Percentiles rank a stretch among this genome's conserved stretches.
Conservation (phyloP, 1,284 basidiomycete species). For the Ustilago vetiveriae region DNA sequence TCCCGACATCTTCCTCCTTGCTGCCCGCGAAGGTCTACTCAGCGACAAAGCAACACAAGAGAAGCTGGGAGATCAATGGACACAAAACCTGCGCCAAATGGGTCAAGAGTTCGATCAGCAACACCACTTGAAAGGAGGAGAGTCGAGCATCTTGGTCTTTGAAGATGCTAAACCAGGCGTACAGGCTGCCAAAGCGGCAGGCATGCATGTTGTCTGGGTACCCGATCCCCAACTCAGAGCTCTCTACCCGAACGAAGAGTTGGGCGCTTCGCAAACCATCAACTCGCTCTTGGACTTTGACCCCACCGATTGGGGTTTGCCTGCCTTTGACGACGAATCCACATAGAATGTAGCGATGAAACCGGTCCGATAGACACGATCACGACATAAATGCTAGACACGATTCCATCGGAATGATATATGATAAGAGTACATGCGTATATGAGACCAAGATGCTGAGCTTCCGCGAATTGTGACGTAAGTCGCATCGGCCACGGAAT, state of each 20-base stretch:
- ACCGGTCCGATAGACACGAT: no score
- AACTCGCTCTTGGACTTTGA: slow-evolving; percentile 60
- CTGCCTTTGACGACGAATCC: slow-evolving; percentile 46
- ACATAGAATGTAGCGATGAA: no score
- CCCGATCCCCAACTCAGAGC: slow-evolving; percentile 58
- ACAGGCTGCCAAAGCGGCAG: slow-evolving; percentile 59
- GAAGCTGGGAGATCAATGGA: slow-evolving; percentile 33
- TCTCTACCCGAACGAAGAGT: slow-evolving; percentile 41
- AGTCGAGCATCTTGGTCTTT: slow-evolving; percentile 64
- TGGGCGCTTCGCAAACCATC: slow-evolving; percentile 59
- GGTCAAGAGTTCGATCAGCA: slow-evolving; percentile 53
- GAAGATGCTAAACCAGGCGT: slow-evolving; percentile 66
- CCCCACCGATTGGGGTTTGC: slow-evolving; percentile 62
- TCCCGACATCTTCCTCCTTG: slow-evolving; percentile 66
- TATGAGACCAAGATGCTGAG: no score
- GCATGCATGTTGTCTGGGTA: slow-evolving; percentile 67
- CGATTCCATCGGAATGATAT: background rate
- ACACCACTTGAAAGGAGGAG: slow-evolving; percentile 47
- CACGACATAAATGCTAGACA: background rate
- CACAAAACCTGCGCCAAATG: slow-evolving; percentile 38
- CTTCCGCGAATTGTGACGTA: no score
- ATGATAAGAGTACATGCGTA: slow-evolving; percentile 14
- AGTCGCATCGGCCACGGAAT: no score
- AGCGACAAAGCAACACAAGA: slow-evolving; percentile 11
- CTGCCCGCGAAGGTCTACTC: slow-evolving; percentile 60